A percentile compares a stretch with the other conserved stretches of the same genome.
phyloP scores from a whole-genome alignment of 129 eudicot genomes.

The Pseudognaphalium luteoalbum region DNA sequence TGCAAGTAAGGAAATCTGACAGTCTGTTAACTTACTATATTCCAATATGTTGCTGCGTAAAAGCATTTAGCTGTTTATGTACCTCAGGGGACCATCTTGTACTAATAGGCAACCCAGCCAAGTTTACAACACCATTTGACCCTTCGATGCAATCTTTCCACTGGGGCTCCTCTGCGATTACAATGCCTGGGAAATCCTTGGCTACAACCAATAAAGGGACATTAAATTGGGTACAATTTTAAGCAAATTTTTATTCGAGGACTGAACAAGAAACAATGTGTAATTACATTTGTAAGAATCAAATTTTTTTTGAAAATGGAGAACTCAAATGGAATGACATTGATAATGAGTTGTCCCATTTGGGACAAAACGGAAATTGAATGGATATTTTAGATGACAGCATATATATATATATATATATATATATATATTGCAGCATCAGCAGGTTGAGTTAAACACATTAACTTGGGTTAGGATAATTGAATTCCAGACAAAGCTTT shows the following conservation, averaged over 20 bases:
- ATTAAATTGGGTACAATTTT: neutral
- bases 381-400: neutral
- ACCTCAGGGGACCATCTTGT: slow-evolving; percentile 99
- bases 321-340: too few species aligned
- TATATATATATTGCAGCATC: neutral
- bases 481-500: slow-evolving; percentile 9
- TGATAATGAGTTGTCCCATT: too few species aligned
- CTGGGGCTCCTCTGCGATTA: slow-evolving; percentile 81
- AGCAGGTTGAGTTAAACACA: neutral
- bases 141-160: slow-evolving; percentile 89
- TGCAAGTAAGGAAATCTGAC: too few species aligned
- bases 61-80: neutral
- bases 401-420: neutral
- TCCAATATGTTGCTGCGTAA: neutral
- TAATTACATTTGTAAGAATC: neutral
- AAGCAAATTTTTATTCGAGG: neutral
- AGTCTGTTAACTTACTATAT: neutral
- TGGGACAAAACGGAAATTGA: too few species aligned
- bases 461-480: neutral
- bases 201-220: slow-evolving; percentile 37
- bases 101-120: slow-evolving; percentile 95
- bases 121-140: slow-evolving; percentile 89
- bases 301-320: too few species aligned
- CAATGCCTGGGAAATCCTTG: slow-evolving; percentile 80
- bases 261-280: neutral